phyloP scores from a whole-genome alignment of 1,284 basidiomycete genomes.

The Chalciporus piperatoides region DNA sequence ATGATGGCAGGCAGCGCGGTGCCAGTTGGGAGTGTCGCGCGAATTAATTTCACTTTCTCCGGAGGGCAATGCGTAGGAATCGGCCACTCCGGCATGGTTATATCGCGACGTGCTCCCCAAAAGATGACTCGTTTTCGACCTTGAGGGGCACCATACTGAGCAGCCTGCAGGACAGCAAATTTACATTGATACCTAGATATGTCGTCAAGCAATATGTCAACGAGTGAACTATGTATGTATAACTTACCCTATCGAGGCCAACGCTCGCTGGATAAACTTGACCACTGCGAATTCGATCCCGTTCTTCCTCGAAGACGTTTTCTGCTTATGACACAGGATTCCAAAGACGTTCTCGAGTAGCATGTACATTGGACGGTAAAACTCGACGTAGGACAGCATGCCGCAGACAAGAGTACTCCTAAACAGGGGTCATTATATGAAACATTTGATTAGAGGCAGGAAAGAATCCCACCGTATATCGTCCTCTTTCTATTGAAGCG shows the following conservation, averaged over 20 bases:
- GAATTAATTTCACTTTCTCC: conserved; percentile 27
- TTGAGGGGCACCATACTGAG: conserved; percentile 68
- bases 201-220: conserved; percentile 1
- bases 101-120: conserved; percentile 54
- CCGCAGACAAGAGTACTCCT: conserved; percentile 63
- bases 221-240: background rate
- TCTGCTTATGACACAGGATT: conserved; percentile 45
- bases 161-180: conserved; percentile 61
- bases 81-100: conserved; percentile 58
- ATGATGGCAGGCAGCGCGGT: conserved; percentile 37
- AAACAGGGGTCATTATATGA: conserved; percentile 3
- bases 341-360: conserved; percentile 70
- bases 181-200: conserved; percentile 59
- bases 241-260: conserved; percentile 59
- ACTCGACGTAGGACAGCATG: conserved; percentile 72
- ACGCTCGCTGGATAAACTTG: conserved; percentile 57
- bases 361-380: conserved; percentile 59
- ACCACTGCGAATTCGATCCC: conserved; percentile 52
- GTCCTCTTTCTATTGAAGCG: conserved; percentile 44
- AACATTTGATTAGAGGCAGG: background rate
- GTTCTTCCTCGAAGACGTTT: conserved; percentile 27
- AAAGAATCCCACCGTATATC: conserved; percentile 47
- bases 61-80: conserved; percentile 53
- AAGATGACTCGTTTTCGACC: conserved; percentile 64
- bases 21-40: conserved; percentile 37